These are phyloP conservation scores for Phytophthora sojae DNA, from an alignment of 352 stramenopile genomes.

Conservation along the genomic window DNA sequence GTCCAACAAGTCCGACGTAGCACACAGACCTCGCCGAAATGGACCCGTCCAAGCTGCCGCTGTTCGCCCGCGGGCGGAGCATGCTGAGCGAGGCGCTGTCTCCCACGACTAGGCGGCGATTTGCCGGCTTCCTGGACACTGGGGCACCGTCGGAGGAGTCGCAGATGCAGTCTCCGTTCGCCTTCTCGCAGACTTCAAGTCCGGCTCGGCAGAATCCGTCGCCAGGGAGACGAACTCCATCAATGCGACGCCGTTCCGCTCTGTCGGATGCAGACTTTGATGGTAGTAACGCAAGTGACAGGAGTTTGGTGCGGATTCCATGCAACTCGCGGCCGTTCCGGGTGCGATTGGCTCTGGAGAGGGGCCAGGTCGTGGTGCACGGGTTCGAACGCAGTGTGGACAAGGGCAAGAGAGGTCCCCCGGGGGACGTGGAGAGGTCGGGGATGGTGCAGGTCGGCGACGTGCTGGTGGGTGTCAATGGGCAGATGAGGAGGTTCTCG, in stretches of 20 bases:
- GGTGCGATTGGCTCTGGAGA: conserved; percentile 51
- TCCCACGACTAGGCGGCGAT: conserved; percentile 52
- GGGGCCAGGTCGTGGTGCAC: conserved; percentile 56
- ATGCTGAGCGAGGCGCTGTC: conserved; percentile 70
- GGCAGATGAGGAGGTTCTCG: conserved; percentile 48
- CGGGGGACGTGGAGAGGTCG: conserved; percentile 51
- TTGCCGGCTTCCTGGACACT: conserved; percentile 57
- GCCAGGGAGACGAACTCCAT: conserved; percentile 17
- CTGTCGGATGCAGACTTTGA: conserved; percentile 35
- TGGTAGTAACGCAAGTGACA: conserved; percentile 3
- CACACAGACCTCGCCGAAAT: not conserved
- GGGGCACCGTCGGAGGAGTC: conserved; percentile 9
- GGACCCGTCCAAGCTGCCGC: conserved; percentile 36
- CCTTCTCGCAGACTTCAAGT: conserved; percentile 21
- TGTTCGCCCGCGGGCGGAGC: conserved; percentile 44
- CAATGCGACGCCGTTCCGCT: conserved; percentile 34
- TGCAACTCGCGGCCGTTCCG: conserved; percentile 58
- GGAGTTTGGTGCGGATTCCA: conserved; percentile 56
- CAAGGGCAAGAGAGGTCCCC: conserved; percentile 29
- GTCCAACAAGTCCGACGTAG: conserved; percentile 1
- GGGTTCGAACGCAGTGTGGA: conserved; percentile 46
- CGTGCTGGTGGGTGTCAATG: conserved; percentile 70
- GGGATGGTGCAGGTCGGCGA: conserved; percentile 58
- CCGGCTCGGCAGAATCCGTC: not conserved
- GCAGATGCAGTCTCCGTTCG: conserved; percentile 17